These are phyloP conservation scores for Cymbidium sinense DNA, from an alignment of 106 monocot species.

Conservation along the genomic window DNA sequence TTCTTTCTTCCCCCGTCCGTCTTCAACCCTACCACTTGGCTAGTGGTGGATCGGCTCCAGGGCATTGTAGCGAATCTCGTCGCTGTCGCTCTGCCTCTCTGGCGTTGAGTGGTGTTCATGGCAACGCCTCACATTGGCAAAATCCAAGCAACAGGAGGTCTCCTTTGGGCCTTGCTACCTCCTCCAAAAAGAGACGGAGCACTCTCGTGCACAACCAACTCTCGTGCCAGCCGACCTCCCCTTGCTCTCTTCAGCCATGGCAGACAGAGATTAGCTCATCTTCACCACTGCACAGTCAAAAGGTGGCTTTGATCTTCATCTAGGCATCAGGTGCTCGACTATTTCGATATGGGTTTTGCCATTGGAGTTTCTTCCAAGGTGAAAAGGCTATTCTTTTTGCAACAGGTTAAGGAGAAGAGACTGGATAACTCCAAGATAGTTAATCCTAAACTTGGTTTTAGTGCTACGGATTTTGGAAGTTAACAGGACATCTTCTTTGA, in stretches of 20 bases:
- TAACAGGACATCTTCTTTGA: conserved; percentile 69
- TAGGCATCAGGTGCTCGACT: background rate
- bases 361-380: conserved; percentile 2
- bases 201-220: too few species aligned
- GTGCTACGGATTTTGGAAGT: conserved; percentile 15
- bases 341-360: background rate
- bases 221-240: too few species aligned
- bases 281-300: background rate
- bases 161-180: too few species aligned
- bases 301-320: background rate
- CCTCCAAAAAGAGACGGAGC: too few species aligned
- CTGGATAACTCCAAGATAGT: background rate
- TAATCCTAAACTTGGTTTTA: background rate
- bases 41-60: too few species aligned
- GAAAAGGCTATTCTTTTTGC: background rate
- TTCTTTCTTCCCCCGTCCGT: too few species aligned
- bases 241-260: background rate
- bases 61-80: too few species aligned
- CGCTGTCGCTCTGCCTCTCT: too few species aligned
- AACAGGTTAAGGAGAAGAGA: background rate
- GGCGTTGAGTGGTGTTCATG: too few species aligned
- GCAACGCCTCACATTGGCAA: too few species aligned
- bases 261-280: background rate
- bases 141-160: too few species aligned
- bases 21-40: too few species aligned